Percentiles rank a stretch among this genome's conserved stretches.
Conservation (phyloP, 192 early-diverging fungal genomes). For the Coemansia sp. region DNA sequence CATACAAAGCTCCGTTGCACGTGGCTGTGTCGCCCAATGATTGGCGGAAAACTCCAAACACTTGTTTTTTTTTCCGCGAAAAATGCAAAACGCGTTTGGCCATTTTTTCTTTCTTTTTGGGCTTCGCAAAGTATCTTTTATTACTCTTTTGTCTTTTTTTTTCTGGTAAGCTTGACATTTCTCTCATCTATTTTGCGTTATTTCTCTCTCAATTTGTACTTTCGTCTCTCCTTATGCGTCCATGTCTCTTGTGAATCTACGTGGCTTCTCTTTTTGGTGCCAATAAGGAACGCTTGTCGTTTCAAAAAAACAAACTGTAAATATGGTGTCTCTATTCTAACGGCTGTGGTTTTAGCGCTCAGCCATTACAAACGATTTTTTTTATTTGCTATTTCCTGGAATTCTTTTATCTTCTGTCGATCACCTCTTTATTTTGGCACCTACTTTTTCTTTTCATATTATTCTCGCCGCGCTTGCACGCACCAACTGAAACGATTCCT, state of each 20-base stretch:
- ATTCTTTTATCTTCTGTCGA: neutral
- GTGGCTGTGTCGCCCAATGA: neutral
- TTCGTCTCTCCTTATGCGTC: conserved; percentile 4
- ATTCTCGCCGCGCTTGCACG: too few relatives aligned
- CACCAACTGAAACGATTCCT: too few relatives aligned
- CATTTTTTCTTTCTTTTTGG: conserved; percentile 6
- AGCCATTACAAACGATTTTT: too few relatives aligned
- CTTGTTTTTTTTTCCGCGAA: neutral
- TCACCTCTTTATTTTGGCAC: neutral
- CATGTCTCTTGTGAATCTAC: conserved; percentile 1
- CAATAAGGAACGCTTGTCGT: neutral
- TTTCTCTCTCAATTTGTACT: conserved; percentile 4
- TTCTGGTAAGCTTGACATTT: conserved; percentile 34
- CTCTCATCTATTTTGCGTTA: neutral
- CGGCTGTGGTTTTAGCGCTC: too few relatives aligned
- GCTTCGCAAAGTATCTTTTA: conserved; percentile 5
- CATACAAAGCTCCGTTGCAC: too few relatives aligned
- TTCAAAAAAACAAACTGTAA: too few relatives aligned
- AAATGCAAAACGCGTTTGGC: neutral
- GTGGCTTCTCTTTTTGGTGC: neutral
- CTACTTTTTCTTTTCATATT: neutral
- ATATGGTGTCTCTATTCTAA: too few relatives aligned
- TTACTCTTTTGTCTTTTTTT: conserved; percentile 3
- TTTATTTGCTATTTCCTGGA: neutral
- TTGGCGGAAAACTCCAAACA: neutral